phyloP scores from a whole-genome alignment of 2,329 filamentous ascomycete genomes.

The Aurifilum marmelostoma region DNA sequence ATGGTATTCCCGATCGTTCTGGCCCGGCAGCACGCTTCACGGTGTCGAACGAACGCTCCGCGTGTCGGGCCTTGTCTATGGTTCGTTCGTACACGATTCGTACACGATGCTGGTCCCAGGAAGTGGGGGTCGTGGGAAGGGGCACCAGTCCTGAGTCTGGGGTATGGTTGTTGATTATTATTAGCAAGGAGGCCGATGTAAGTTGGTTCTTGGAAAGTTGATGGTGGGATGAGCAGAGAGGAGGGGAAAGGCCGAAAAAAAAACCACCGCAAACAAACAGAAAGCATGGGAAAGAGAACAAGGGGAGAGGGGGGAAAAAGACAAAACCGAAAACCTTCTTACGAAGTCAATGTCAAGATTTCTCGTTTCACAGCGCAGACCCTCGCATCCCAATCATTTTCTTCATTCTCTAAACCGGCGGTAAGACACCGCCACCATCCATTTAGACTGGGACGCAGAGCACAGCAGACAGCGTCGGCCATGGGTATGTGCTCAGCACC shows the following conservation, averaged over 20 bases:
- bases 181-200: not conserved
- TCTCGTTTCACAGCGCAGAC: not conserved
- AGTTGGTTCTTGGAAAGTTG: not conserved
- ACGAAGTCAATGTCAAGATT: not conserved
- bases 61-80: slow-evolving; percentile 2
- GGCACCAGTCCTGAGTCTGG: not conserved
- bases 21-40: slow-evolving; percentile 3
- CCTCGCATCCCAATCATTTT: not conserved
- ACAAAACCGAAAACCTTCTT: not conserved
- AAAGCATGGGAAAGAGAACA: slow-evolving; percentile 3
- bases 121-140: not conserved
- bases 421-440: slow-evolving; percentile 16
- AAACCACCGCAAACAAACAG: no score
- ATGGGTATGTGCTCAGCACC: slow-evolving; percentile 7
- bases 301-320: not conserved
- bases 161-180: slow-evolving; percentile 2
- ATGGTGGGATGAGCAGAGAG: not conserved
- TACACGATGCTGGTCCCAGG: not conserved
- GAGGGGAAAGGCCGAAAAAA: not conserved
- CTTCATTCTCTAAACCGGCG: slow-evolving; percentile 6
- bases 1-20: slow-evolving; percentile 11
- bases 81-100: not conserved
- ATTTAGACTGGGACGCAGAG: not conserved
- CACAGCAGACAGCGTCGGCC: slow-evolving; percentile 6
- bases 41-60: not conserved